phyloP scores from a whole-genome alignment of 2,329 filamentous ascomycete genomes.

The Fusarium tricinctum region DNA sequence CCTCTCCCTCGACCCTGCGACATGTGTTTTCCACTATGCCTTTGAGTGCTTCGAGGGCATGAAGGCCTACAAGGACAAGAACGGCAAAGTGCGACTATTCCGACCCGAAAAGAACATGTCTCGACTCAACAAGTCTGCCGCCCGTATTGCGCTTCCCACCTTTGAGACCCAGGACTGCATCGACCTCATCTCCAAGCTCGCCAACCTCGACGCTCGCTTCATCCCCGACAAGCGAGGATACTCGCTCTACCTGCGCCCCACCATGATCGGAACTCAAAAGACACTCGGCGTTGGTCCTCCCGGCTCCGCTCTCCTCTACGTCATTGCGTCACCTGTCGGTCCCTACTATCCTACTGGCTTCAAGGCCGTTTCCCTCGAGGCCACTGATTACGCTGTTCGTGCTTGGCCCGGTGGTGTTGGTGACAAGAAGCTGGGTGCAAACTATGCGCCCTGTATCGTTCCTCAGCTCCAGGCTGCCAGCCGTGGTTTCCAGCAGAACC shows the following conservation, averaged over 20 bases:
- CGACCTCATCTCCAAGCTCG: slow-evolving; percentile 84
- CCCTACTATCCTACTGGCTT: slow-evolving; percentile 99
- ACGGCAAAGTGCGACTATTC: slow-evolving; percentile 87
- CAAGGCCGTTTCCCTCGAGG: slow-evolving; percentile 95
- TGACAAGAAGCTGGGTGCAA: slow-evolving; percentile 98
- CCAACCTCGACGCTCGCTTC: slow-evolving; percentile 86
- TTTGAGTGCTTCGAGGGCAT: slow-evolving; percentile 99
- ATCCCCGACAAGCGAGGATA: slow-evolving; percentile 90
- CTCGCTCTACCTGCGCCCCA: slow-evolving; percentile 94
- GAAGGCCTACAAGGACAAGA: slow-evolving; percentile 96
- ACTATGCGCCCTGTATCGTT: slow-evolving; percentile 99
- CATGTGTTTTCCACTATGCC: slow-evolving; percentile 98
- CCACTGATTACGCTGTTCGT: slow-evolving; percentile 95
- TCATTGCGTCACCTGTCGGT: slow-evolving; percentile 96
- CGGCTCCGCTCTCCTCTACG: slow-evolving; percentile 89
- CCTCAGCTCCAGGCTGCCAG: slow-evolving; percentile 92
- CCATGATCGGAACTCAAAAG: slow-evolving; percentile 96
- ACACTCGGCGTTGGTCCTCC: slow-evolving; percentile 95
- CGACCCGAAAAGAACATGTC: slow-evolving; percentile 97
- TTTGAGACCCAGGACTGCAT: slow-evolving; percentile 82
- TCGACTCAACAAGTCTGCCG: slow-evolving; percentile 90
- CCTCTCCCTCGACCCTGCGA: slow-evolving; percentile 94
- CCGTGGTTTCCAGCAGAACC: slow-evolving; percentile 96
- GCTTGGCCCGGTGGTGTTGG: slow-evolving; percentile 98
- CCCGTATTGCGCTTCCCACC: slow-evolving; percentile 92